A percentile compares a stretch with the other conserved stretches of the same genome.
Conservation (phyloP, 768 basidiomycete genomes). For the Podaxis mareebaensis region DNA sequence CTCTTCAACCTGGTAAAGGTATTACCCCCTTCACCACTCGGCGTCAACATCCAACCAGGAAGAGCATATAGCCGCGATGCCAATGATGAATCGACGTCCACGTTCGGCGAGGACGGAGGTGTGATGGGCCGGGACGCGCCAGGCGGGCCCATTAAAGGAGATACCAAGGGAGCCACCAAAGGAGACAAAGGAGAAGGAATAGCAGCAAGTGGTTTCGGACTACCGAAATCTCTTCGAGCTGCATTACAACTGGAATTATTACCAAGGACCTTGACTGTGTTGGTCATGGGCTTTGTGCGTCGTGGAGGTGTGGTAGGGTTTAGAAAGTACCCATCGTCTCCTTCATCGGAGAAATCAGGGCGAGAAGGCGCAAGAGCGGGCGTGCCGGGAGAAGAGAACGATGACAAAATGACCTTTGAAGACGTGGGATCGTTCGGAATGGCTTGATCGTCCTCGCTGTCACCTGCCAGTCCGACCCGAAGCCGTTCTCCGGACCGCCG, state of each 20-base stretch:
- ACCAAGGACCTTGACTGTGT: not conserved
- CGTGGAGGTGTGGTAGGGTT: not conserved
- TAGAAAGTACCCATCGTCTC: slow-evolving; percentile 6
- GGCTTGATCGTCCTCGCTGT: not conserved
- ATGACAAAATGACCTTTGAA: not conserved
- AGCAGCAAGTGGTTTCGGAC: not conserved
- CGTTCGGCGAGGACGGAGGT: not conserved
- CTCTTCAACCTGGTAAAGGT: not conserved
- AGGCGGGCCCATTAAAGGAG: slow-evolving; percentile 11
- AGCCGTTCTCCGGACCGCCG: not conserved
- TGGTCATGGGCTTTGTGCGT: slow-evolving; percentile 11
- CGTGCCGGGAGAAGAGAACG: not conserved
- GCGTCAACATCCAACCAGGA: slow-evolving; percentile 1
- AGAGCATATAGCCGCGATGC: slow-evolving; percentile 3
- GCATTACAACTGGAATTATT: not conserved
- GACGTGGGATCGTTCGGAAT: not conserved
- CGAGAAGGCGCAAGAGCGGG: not conserved
- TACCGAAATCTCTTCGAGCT: not conserved
- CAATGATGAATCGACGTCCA: slow-evolving; percentile 2
- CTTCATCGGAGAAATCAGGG: not conserved
- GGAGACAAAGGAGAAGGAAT: slow-evolving; percentile 13
- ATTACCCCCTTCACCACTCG: not conserved
- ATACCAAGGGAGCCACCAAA: slow-evolving; percentile 13
- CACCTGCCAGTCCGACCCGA: not conserved
- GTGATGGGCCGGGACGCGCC: not conserved